phyloP scores from a whole-genome alignment of 2,329 filamentous ascomycete genomes.

The Davidsoniella eucalypti region DNA sequence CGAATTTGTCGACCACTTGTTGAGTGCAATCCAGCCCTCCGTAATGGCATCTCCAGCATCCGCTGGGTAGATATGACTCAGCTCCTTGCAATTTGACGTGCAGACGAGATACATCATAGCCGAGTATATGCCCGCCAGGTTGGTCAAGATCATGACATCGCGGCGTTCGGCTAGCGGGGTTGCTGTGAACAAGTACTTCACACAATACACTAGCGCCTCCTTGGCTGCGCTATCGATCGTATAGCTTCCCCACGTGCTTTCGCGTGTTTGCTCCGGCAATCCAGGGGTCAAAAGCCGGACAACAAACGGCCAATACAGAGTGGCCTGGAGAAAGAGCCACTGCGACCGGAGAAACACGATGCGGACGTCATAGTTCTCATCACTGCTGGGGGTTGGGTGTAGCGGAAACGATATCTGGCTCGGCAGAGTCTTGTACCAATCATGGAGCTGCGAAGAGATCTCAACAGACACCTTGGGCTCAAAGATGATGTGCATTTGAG shows the following conservation, averaged over 20 bases:
- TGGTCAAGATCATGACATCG: constrained; percentile 14
- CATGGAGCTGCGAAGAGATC: constrained; percentile 13
- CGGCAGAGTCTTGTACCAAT: constrained; percentile 14
- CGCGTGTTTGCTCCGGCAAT: background rate
- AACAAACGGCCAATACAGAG: constrained; percentile 14
- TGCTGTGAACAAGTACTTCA: constrained; percentile 14
- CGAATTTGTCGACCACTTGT: constrained; percentile 7
- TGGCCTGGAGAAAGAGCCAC: constrained; percentile 15
- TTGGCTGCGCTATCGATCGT: constrained; percentile 2
- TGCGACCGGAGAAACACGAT: constrained; percentile 14
- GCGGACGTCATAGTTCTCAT: constrained; percentile 8
- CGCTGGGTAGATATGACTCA: constrained; percentile 12
- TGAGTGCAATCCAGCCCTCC: constrained; percentile 7
- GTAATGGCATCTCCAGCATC: constrained; percentile 5
- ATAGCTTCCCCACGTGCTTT: background rate
- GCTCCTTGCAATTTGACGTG: constrained; percentile 7
- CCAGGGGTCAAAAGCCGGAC: constrained; percentile 12
- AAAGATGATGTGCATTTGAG: constrained; percentile 13
- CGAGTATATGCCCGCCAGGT: constrained; percentile 13
- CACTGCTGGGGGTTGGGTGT: background rate
- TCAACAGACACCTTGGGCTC: constrained; percentile 14
- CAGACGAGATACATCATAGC: constrained; percentile 14
- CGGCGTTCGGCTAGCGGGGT: constrained; percentile 13
- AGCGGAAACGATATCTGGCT: constrained; percentile 11
- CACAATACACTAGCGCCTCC: constrained; percentile 8